Conservation (phyloP, 306 rosid genomes). For the Echinosophora koreensis region DNA sequence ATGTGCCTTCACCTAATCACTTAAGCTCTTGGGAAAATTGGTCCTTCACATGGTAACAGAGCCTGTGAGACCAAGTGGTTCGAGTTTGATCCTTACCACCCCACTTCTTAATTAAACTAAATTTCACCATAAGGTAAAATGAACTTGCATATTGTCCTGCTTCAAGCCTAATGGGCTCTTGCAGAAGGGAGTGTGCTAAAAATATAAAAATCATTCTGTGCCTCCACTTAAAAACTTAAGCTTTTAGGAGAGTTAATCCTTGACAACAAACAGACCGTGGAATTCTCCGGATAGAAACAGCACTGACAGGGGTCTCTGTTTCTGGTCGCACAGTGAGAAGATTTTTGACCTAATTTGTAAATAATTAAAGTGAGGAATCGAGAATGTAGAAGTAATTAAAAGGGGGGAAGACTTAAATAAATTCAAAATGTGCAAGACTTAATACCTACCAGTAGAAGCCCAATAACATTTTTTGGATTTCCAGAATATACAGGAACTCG, state of each 20-base stretch:
- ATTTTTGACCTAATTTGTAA: constrained; percentile 79
- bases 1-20: constrained; percentile 23
- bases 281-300: constrained; percentile 91
- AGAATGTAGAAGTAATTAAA: constrained; percentile 21
- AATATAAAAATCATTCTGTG: not conserved
- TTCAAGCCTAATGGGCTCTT: constrained; percentile 34
- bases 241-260: not conserved
- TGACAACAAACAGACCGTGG: constrained; percentile 73
- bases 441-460: constrained; percentile 83
- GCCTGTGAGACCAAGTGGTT: constrained; percentile 20
- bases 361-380: constrained; percentile 29
- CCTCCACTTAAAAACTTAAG: constrained; percentile 22
- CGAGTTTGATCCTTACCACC: constrained; percentile 22
- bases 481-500: constrained; percentile 98
- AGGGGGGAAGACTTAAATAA: not conserved
- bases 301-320: constrained; percentile 94
- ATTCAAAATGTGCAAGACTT: constrained; percentile 28
- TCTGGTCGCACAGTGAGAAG: constrained; percentile 98
- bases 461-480: constrained; percentile 87
- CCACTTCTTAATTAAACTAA: constrained; percentile 13
- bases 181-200: constrained; percentile 4
- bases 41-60: constrained; percentile 4
- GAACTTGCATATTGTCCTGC: not conserved
- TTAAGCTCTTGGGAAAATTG: constrained; percentile 13
- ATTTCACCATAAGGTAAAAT: constrained; percentile 15